Percentiles rank a stretch among this genome's conserved stretches.
Conservation (phyloP, 139 green algal genomes). For the Edaphochlamys debaryana region DNA sequence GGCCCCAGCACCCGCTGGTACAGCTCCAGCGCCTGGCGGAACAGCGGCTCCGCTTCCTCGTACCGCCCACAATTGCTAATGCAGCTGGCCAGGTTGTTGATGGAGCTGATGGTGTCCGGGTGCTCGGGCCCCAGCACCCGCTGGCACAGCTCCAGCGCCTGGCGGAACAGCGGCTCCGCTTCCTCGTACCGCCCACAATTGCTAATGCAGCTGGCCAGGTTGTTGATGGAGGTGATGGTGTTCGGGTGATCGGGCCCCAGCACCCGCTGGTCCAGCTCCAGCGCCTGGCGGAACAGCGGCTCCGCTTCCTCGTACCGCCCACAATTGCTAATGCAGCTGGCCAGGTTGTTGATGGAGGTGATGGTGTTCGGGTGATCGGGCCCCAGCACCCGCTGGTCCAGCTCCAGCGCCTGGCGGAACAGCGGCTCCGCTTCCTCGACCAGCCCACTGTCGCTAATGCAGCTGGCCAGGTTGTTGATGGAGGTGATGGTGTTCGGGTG, state of each 20-base stretch:
- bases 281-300: too few species aligned
- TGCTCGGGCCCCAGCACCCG: neutral
- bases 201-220: too few species aligned
- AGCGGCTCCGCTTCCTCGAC: neutral
- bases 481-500: slow-evolving; percentile 2
- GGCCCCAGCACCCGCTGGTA: neutral
- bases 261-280: neutral
- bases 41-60: neutral
- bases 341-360: too few species aligned
- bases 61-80: neutral
- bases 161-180: slow-evolving; percentile 20
- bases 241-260: too few species aligned
- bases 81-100: neutral
- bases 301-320: slow-evolving; percentile 12
- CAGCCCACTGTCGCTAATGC: neutral
- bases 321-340: too few species aligned
- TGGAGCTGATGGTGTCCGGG: neutral
- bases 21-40: neutral
- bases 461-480: slow-evolving; percentile 7
- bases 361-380: too few species aligned
- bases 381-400: too few species aligned
- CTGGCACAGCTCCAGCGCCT: neutral
- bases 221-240: too few species aligned
- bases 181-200: too few species aligned
- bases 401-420: neutral